Evolutionary conservation across 1,284 basidiomycete species (phyloP).

Genomic region (Microbotryum lychnidis-dioicae): DNA sequence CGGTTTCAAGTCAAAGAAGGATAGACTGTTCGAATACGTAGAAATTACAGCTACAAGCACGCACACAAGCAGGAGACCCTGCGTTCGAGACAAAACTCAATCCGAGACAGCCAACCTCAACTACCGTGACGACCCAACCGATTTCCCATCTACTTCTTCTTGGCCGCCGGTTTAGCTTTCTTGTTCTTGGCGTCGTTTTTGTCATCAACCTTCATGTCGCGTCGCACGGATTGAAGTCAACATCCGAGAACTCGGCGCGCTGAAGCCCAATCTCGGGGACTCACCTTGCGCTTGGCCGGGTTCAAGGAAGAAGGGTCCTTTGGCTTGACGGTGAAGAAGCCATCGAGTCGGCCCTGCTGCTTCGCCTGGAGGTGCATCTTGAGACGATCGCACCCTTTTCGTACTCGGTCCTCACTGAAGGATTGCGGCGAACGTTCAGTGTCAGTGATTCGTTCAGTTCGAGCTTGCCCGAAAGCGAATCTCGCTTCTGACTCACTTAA

Average conservation of each 20-base stretch:
- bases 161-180: conserved; percentile 19
- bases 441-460: conserved; percentile 4
- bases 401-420: conserved; percentile 84
- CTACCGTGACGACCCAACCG: too few relatives aligned
- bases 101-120: too few relatives aligned
- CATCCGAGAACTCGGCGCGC: neutral
- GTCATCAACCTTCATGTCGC: conserved; percentile 8
- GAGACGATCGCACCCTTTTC: conserved; percentile 89
- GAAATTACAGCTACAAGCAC: too few relatives aligned
- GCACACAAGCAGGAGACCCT: too few relatives aligned
- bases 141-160: conserved; percentile 8
- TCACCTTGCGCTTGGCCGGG: conserved; percentile 16
- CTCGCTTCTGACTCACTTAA: conserved; percentile 58
- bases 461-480: neutral
- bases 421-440: neutral
- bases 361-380: conserved; percentile 78
- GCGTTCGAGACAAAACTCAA: too few relatives aligned
- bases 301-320: conserved; percentile 7
- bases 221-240: neutral
- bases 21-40: too few relatives aligned
- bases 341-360: conserved; percentile 92
- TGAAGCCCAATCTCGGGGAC: neutral
- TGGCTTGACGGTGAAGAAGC: conserved; percentile 61
- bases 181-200: conserved; percentile 23
- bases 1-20: too few relatives aligned